phyloP scores from a whole-genome alignment of 2,329 filamentous ascomycete genomes.

The Alternaria novae-zelandiae region DNA sequence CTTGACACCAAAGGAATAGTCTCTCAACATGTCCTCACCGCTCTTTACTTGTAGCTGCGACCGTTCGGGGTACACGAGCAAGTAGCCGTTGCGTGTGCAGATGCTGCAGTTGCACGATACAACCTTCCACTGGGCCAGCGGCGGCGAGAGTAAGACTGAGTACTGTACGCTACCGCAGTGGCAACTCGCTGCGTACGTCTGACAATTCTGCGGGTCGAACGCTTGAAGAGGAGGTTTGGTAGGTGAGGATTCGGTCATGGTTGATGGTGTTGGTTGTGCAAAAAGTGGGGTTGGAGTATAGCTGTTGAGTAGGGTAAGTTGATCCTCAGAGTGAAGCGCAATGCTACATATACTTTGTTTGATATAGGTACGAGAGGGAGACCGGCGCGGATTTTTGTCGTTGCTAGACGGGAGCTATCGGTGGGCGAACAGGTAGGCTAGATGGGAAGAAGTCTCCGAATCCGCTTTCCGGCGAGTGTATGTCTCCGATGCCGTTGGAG shows the following conservation, averaged over 20 bases:
- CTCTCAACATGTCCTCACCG: constrained; percentile 29
- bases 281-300: constrained; percentile 4
- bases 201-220: not conserved
- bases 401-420: not conserved
- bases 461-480: constrained; percentile 1
- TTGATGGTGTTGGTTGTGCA: constrained; percentile 3
- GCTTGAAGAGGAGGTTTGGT: not conserved
- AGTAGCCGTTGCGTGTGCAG: constrained; percentile 58
- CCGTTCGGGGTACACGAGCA: constrained; percentile 51
- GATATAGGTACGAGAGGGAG: constrained; percentile 9
- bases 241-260: not conserved
- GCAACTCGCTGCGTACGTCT: constrained; percentile 49
- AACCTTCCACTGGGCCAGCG: constrained; percentile 55
- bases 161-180: constrained; percentile 62
- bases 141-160: constrained; percentile 57
- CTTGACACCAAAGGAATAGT: constrained; percentile 35
- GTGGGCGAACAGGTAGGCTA: not conserved
- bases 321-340: not conserved
- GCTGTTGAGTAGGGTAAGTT: not conserved
- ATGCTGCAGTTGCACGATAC: constrained; percentile 61
- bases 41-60: constrained; percentile 31
- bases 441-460: not conserved
- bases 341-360: constrained; percentile 13
- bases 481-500: constrained; percentile 1
- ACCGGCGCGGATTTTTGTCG: not conserved